Conservation (phyloP, 495 filamentous ascomycete species). For the Penicillium flavigenum region DNA sequence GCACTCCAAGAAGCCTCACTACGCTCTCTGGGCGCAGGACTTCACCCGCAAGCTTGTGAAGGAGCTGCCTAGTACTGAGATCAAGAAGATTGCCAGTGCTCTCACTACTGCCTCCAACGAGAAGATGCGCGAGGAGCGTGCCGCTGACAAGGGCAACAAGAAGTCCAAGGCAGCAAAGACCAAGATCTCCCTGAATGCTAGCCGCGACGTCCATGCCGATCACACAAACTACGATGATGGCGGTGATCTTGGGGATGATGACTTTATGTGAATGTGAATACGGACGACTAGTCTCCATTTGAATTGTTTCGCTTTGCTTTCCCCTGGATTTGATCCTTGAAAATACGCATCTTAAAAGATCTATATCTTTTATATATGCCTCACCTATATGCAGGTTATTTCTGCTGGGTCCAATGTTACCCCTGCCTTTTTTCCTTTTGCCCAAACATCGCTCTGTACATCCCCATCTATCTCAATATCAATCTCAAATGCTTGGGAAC, state of each 20-base stretch:
- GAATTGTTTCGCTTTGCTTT: conserved; percentile 14
- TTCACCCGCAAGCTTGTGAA: conserved; percentile 83
- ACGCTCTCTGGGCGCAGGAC: conserved; percentile 83
- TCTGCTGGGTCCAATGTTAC: not conserved
- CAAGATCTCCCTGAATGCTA: conserved; percentile 77
- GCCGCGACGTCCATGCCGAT: conserved; percentile 67
- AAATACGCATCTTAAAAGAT: conserved; percentile 17
- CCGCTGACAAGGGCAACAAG: conserved; percentile 90
- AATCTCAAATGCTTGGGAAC: not conserved
- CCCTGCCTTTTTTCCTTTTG: not conserved
- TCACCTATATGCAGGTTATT: not conserved
- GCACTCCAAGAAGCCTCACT: conserved; percentile 86
- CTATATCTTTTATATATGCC: not conserved
- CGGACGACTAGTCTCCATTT: conserved; percentile 16
- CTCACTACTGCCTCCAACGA: conserved; percentile 88
- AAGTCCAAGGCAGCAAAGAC: conserved; percentile 95
- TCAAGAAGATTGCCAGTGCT: conserved; percentile 88
- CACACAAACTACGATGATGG: conserved; percentile 72
- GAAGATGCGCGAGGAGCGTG: conserved; percentile 99
- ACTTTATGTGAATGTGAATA: conserved; percentile 61
- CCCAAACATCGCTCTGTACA: conserved; percentile 16
- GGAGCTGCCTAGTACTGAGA: conserved; percentile 84
- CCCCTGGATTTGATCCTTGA: conserved; percentile 15
- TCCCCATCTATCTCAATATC: not conserved
- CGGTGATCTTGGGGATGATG: conserved; percentile 73